Evolutionary conservation across 768 basidiomycete genomes (phyloP), one percentile per base, ranked within the genome.

Genomic region (Tubosaeta sp.): DNA sequence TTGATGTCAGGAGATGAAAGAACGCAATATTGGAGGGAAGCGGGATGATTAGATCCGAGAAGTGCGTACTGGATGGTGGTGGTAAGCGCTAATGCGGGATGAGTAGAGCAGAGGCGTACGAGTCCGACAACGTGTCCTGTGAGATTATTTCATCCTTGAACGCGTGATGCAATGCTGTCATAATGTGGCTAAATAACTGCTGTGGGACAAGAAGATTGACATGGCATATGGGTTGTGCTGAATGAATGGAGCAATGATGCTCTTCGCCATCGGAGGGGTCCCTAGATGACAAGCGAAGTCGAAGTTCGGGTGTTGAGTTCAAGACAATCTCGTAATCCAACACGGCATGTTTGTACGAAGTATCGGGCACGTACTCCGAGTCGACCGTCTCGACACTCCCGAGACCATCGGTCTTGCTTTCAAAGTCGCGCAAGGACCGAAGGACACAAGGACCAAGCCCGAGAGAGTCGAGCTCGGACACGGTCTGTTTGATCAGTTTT

Each of bases 401-500:
- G 19, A 29, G 43, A 19, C 32, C 30, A 48, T 52, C 51, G 55
- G 8, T 12, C 55, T 22, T 19, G 60, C 55, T 24, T 16, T 54
- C 19, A 6, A 52, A 53, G 36, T 60, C 66, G 16, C 78, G 64
- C 19, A 77, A 66, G 44, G 75, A 68, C 0, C 77, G 78, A 13
- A 83, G 67, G 0, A 80, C 60, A 9, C 68, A 61, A 5, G 81
- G 81, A 50, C 71, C 71, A 6, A 84, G 69, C 0, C 90, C 94
- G 21, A 92, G 71, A 2, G 80, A 76, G 4, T 80, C 74, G 16
- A 97, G 82, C 67, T 97, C 94, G 10, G 71, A 68, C 1, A 88
- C 90, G 32, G 93, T 80, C 62, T 84, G 78, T 55, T 90, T 88
- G 58, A 97, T 94, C 27, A 94, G 72, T 59, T 89, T 92, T 71